Conservation (phyloP, 495 filamentous ascomycete genomes). For the Cladorrhinum samala region DNA sequence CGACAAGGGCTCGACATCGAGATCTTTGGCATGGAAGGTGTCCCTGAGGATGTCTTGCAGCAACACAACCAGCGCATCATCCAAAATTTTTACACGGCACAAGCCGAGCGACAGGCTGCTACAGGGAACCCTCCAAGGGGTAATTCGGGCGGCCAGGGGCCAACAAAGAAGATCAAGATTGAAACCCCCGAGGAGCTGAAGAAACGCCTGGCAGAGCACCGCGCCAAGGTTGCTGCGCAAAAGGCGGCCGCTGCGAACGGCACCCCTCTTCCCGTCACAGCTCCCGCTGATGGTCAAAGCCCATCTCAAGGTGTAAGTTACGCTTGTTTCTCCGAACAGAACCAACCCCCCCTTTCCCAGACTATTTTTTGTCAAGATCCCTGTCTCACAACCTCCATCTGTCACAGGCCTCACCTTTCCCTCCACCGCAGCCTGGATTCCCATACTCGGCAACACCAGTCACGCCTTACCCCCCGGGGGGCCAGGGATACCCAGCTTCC, state of each 20-base stretch:
- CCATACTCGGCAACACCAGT: slow-evolving; percentile 24
- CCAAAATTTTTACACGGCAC: slow-evolving; percentile 73
- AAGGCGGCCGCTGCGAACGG: slow-evolving; percentile 36
- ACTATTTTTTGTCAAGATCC: background rate
- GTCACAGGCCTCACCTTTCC: slow-evolving; percentile 35
- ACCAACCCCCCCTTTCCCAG: no score
- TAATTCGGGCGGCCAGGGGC: slow-evolving; percentile 40
- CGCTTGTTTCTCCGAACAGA: slow-evolving; percentile 8
- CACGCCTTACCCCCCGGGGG: slow-evolving; percentile 24
- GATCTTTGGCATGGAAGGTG: slow-evolving; percentile 97
- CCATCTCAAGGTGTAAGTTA: slow-evolving; percentile 51
- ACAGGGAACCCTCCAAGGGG: slow-evolving; percentile 79
- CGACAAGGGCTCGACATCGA: slow-evolving; percentile 80
- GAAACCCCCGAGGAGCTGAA: slow-evolving; percentile 73
- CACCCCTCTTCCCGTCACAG: slow-evolving; percentile 38
- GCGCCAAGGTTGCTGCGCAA: slow-evolving; percentile 59
- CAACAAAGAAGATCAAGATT: slow-evolving; percentile 72
- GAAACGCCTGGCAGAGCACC: slow-evolving; percentile 74
- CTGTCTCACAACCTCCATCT: background rate
- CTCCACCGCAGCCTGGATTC: slow-evolving; percentile 36
- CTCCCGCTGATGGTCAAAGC: slow-evolving; percentile 46
- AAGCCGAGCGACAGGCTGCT: slow-evolving; percentile 70
- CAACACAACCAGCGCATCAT: slow-evolving; percentile 81
- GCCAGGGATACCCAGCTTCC: slow-evolving; percentile 29
- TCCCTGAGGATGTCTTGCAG: slow-evolving; percentile 76